Conservation (phyloP, 1,139 yeast species). For the Nakaseomyces bracarensis region DNA sequence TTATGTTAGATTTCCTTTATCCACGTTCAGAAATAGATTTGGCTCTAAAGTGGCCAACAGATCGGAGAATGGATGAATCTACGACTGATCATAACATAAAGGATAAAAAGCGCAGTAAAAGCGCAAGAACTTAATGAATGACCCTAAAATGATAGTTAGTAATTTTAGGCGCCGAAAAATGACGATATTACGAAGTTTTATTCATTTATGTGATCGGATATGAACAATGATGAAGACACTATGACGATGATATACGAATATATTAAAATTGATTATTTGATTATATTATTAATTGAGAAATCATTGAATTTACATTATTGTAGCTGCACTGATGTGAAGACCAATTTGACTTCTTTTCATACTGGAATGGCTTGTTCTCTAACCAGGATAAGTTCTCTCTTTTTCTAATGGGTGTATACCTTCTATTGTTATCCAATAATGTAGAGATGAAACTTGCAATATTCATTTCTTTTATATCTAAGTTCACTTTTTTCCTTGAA, state of each 20-base stretch:
- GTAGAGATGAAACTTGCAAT: not conserved
- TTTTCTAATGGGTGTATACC: not conserved
- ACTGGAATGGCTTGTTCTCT: not conserved
- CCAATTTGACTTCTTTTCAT: not conserved
- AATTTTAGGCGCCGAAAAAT: too few species aligned
- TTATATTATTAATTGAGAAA: not conserved
- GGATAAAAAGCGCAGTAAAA: not conserved
- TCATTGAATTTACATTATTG: not conserved
- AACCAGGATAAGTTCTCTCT: not conserved
- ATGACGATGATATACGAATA: not conserved
- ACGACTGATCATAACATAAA: not conserved
- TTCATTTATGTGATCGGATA: too few species aligned
- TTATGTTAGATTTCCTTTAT: conserved; percentile 57
- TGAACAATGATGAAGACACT: too few species aligned
- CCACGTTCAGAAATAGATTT: conserved; percentile 63
- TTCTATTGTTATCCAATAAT: not conserved
- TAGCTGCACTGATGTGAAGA: not conserved
- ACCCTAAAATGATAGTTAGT: too few species aligned
- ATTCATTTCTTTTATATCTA: conserved; percentile 10
- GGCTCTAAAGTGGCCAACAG: conserved; percentile 71
- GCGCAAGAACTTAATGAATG: not conserved
- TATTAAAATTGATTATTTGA: too few species aligned
- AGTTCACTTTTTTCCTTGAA: conserved; percentile 5
- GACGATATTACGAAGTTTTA: too few species aligned
- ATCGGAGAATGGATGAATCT: not conserved